These are phyloP conservation scores for Cercospora zeina DNA, from an alignment of 2,329 filamentous ascomycete genomes.

Conservation along the genomic window DNA sequence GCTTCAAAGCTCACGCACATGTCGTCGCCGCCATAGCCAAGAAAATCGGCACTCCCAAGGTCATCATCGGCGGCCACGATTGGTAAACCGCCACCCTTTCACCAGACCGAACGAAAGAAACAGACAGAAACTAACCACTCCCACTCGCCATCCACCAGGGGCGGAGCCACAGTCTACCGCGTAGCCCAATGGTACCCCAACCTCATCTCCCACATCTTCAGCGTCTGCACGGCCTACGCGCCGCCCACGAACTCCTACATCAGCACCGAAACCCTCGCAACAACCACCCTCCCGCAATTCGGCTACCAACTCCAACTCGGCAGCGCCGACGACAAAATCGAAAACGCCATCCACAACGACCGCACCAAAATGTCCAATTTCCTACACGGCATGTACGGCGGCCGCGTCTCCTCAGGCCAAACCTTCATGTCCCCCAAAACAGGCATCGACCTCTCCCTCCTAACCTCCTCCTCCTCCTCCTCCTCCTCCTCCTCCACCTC, in stretches of 20 bases:
- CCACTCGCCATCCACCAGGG: constrained; percentile 39
- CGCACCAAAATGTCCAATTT: constrained; percentile 66
- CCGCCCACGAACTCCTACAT: constrained; percentile 54
- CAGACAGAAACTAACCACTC: background rate
- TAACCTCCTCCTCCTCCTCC: constrained; percentile 45
- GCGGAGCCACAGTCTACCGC: constrained; percentile 74
- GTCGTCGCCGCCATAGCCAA: constrained; percentile 73
- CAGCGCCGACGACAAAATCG: constrained; percentile 46
- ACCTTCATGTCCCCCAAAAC: constrained; percentile 60
- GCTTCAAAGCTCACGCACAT: constrained; percentile 68
- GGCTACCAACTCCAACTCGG: constrained; percentile 81
- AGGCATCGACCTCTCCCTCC: constrained; percentile 65
- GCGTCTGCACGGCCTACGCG: constrained; percentile 72
- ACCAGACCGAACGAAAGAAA: too few species aligned
- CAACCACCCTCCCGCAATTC: constrained; percentile 65
- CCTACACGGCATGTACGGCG: constrained; percentile 71
- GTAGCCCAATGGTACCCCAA: constrained; percentile 71
- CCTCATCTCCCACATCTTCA: constrained; percentile 73
- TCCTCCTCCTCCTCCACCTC: too few species aligned
- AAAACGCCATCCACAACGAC: constrained; percentile 52
- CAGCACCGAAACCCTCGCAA: constrained; percentile 61
- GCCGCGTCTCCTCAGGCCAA: constrained; percentile 57
- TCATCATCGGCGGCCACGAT: constrained; percentile 88
- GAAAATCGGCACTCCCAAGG: constrained; percentile 56
- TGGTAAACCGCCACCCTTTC: constrained; percentile 51